Evolutionary conservation across 495 filamentous ascomycete species (phyloP), one percentile per base, ranked within the genome.

Genomic region (Delitschia confertaspora): DNA sequence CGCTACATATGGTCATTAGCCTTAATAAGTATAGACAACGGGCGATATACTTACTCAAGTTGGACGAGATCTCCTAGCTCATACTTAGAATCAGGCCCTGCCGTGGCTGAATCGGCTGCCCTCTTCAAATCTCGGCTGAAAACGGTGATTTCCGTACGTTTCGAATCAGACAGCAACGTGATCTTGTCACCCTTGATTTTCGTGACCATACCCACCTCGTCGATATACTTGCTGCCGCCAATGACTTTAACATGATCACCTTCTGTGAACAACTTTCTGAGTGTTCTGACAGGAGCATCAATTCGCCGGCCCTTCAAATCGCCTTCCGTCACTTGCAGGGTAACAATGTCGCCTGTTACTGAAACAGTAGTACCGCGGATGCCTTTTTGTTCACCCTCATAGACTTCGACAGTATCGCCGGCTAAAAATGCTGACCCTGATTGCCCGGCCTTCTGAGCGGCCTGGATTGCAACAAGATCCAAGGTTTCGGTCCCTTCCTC

Each of bases 161-260:
- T 88, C 55, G 88, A 80, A 64, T 99, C 93, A 39, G 81, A 93
- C 21, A 96, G 65, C 39, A 99, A 65, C 1, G 93, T 96, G 33
- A 99, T 88, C 16, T 80, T 77, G 60, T 96, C 93, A 21, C 88
- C 82, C 46, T 76, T 79, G 47, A 95, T 91, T 60, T 85, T 82
- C 32, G 95, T 85, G 9, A 99, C 88, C 83, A 95, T 93, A 56
- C 93, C 93, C 33, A 94, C 77, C 64, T 95, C 93, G 53, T 96
- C 91, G 41, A 80, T 74, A 60, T 82, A 96, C 39, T 85, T 80
- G 62, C 88, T 95, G 23, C 88, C 89, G 30, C 91, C 88, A 56
- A 95, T 94, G 48, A 95, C 89, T 64, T 95, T 96, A 68, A 96
- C 93, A 60, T 99, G 93, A 58, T 99, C 91, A 68, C 93, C 93